These are phyloP conservation scores for Deinandra increscens DNA, from an alignment of 129 eudicot species.

Conservation along the genomic window DNA sequence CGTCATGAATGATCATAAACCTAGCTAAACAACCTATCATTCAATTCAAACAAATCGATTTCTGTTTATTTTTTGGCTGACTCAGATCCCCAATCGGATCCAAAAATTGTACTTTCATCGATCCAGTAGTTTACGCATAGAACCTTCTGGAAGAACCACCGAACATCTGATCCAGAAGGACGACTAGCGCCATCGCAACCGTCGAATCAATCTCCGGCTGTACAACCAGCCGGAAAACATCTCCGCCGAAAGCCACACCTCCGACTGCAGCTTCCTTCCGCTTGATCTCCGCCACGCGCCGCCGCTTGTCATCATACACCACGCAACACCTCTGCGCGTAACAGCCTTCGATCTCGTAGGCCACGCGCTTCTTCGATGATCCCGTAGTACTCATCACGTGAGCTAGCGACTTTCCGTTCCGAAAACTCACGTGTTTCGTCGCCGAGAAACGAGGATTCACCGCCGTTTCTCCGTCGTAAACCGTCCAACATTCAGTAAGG, in stretches of 20 bases:
- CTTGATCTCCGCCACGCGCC: slow-evolving; percentile 67
- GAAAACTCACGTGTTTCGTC: slow-evolving; percentile 41
- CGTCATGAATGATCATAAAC: too few relatives aligned
- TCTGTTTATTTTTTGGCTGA: too few relatives aligned
- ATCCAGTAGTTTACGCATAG: too few relatives aligned
- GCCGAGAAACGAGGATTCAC: slow-evolving; percentile 45
- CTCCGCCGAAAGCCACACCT: slow-evolving; percentile 59
- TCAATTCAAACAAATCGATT: too few relatives aligned
- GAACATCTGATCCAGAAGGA: slow-evolving; percentile 68
- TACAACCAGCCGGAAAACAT: slow-evolving; percentile 54
- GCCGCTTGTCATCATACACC: slow-evolving; percentile 47
- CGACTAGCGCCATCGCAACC: slow-evolving; percentile 61
- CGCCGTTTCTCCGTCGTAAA: slow-evolving; percentile 52
- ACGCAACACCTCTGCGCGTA: slow-evolving; percentile 45
- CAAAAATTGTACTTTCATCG: background rate
- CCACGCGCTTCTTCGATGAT: slow-evolving; percentile 10
- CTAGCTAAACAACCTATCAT: too few relatives aligned
- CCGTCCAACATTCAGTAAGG: slow-evolving; percentile 54
- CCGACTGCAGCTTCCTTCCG: slow-evolving; percentile 58
- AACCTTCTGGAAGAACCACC: slow-evolving; percentile 36
- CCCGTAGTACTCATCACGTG: slow-evolving; percentile 37
- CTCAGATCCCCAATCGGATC: too few relatives aligned
- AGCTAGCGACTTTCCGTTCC: slow-evolving; percentile 43
- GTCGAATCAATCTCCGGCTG: slow-evolving; percentile 46
- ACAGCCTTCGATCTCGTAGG: slow-evolving; percentile 65